Base-by-base conservation (phyloP, 495 filamentous ascomycete species). In the Pseudevernia furfuracea region DNA sequence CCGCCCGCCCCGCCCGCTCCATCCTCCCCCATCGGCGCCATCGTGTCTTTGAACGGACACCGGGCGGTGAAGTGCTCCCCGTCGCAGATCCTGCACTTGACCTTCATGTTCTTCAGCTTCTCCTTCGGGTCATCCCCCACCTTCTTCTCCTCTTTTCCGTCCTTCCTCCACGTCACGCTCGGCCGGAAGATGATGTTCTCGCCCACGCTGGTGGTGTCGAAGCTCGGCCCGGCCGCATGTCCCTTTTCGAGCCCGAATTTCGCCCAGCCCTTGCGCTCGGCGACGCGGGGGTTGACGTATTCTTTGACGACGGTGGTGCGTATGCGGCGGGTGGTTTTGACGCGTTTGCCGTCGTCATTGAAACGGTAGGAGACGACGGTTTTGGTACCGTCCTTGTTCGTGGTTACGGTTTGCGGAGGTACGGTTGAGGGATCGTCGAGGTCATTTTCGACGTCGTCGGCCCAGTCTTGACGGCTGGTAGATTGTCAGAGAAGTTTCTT, bases 61-160 rank as follows among this genome's bases (percentile, higher is more conserved):
- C 93, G 85, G 37, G 93, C 91, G 6, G 94, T 98, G 80, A 96
- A 98, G 82, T 98, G 94, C 79, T 97, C 95, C 69, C 95, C 94
- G 75, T 86, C 89, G 79, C 94, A 98, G 73, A 98, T 97, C 80
- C 94, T 87, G 78, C 94, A 98, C 83, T 97, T 97, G 79, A 98
- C 95, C 83, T 96, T 96, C 85, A 96, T 96, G 78, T 96, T 90
- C 86, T 93, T 96, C 65, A 97, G 82, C 82, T 90, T 85, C 69
- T 91, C 90, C 81, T 92, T 94, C 81, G 96, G 87, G 71, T 82
- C 83, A 58, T 78, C 78, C 75, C 80, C 83, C 75, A 92, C 90
- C 66, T 82, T 80, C 71, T 79, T 77, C 74, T 89, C 87, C 76
- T 93, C 89, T 79, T 89, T 89, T 61, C 86, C 87, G 68, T 90